phyloP scores from a whole-genome alignment of 2,329 filamentous ascomycete genomes.

The Colletotrichum tofieldiae region DNA sequence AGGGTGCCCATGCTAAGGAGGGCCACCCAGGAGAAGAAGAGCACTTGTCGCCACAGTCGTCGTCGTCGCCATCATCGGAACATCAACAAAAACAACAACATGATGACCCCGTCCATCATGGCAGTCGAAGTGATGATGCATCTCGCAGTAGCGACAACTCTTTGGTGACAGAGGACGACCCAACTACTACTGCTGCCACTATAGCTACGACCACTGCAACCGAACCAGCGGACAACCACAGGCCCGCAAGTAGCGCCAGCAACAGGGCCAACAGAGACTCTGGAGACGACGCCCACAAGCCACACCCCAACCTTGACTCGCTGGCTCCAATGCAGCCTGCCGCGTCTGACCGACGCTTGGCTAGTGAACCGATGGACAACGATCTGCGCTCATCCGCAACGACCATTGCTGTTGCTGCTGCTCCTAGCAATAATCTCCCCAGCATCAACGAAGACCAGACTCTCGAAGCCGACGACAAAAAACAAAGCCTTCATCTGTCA shows the following conservation, averaged over 20 bases:
- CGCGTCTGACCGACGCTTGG: slow-evolving; percentile 41
- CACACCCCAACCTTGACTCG: slow-evolving; percentile 34
- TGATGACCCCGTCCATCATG: slow-evolving; percentile 23
- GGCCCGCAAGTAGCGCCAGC: slow-evolving; percentile 37
- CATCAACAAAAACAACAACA: slow-evolving; percentile 25
- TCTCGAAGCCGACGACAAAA: slow-evolving; percentile 17
- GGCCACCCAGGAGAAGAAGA: neutral
- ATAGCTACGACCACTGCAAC: neutral
- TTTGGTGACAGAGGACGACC: neutral
- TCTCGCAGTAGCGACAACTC: neutral
- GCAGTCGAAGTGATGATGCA: neutral
- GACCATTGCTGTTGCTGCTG: slow-evolving; percentile 47
- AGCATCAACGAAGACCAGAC: slow-evolving; percentile 43
- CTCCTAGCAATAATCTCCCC: slow-evolving; percentile 35
- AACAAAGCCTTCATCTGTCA: slow-evolving; percentile 8
- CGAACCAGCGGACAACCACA: slow-evolving; percentile 9
- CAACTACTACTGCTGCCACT: neutral
- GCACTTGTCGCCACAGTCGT: slow-evolving; percentile 26
- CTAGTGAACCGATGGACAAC: slow-evolving; percentile 49
- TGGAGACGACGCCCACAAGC: slow-evolving; percentile 38
- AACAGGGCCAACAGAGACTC: slow-evolving; percentile 32
- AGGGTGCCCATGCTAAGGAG: slow-evolving; percentile 10
- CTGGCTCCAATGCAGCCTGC: slow-evolving; percentile 38
- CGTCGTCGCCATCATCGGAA: slow-evolving; percentile 35
- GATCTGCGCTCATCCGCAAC: slow-evolving; percentile 52